Evolutionary conservation across 768 basidiomycete species (phyloP).

Genomic region (Fistulinella prunicolor): DNA sequence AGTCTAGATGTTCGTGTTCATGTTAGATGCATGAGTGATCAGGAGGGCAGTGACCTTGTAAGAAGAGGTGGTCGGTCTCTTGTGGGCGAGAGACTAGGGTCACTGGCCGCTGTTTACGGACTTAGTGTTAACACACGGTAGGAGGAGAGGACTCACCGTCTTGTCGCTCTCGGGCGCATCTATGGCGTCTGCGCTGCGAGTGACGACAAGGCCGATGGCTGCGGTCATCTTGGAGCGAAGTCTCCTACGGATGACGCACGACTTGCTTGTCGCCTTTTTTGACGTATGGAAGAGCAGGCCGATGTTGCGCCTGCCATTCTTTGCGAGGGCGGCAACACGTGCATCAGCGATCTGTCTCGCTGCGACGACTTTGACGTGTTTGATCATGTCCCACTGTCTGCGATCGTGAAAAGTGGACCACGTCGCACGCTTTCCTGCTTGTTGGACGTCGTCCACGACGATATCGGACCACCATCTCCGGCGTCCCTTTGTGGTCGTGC

Average conservation of each 20-base stretch:
- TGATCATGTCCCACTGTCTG: background rate
- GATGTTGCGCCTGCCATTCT: conserved; percentile 10
- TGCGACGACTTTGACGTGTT: background rate
- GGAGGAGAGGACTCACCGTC: background rate
- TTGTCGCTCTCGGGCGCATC: background rate
- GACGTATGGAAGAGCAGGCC: conserved; percentile 18
- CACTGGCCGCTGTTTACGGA: background rate
- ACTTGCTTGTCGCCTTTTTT: conserved; percentile 27
- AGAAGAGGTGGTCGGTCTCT: conserved; percentile 1
- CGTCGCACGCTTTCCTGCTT: background rate
- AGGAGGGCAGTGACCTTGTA: conserved; percentile 17
- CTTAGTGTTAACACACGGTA: background rate
- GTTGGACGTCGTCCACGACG: background rate
- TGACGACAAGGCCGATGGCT: conserved; percentile 19
- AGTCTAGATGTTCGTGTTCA: conserved; percentile 5
- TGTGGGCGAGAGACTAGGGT: background rate
- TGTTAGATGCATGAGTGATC: background rate
- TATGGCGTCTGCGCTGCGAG: conserved; percentile 11
- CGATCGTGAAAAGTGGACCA: background rate
- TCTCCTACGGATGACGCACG: conserved; percentile 17
- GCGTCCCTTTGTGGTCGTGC: background rate
- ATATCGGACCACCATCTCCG: conserved; percentile 1
- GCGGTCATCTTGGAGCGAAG: conserved; percentile 22
- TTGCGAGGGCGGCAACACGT: conserved; percentile 4
- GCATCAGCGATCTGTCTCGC: conserved; percentile 7